phyloP scores from a whole-genome alignment of 768 basidiomycete species.

The Pleurotus giganteus region DNA sequence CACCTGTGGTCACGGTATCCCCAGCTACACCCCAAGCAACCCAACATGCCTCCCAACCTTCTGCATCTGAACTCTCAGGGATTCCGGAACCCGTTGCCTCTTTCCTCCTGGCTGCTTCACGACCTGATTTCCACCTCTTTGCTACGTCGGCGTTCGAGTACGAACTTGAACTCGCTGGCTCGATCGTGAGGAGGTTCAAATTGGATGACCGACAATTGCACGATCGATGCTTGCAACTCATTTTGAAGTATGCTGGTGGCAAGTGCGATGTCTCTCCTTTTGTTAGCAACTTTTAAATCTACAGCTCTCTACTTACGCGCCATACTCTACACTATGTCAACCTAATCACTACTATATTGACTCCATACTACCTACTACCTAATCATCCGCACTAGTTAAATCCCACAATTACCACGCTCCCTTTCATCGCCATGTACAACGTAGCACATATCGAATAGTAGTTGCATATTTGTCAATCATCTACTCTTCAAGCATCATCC shows the following conservation, averaged over 20 bases:
- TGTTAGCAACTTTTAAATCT: background rate
- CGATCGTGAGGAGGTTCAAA: background rate
- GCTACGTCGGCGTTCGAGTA: background rate
- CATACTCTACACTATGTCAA: too few species aligned
- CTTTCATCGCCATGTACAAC: too few species aligned
- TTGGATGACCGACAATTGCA: background rate
- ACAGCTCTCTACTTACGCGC: too few species aligned
- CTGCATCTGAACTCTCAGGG: background rate
- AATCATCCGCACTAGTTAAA: too few species aligned
- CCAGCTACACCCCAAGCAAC: background rate
- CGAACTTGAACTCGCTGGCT: background rate
- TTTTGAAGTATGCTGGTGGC: background rate
- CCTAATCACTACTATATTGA: too few species aligned
- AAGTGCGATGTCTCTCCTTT: background rate
- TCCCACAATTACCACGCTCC: too few species aligned
- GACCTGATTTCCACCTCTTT: background rate
- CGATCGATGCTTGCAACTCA: background rate
- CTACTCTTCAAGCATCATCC: too few species aligned
- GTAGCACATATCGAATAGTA: too few species aligned
- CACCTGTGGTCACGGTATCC: background rate
- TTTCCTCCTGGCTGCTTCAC: background rate
- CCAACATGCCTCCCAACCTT: background rate
- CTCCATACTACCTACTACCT: too few species aligned
- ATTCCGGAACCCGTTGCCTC: background rate
- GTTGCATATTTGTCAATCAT: too few species aligned